Evolutionary conservation across 2,329 filamentous ascomycete species (phyloP).

Genomic region (Colletotrichum limetticola): DNA sequence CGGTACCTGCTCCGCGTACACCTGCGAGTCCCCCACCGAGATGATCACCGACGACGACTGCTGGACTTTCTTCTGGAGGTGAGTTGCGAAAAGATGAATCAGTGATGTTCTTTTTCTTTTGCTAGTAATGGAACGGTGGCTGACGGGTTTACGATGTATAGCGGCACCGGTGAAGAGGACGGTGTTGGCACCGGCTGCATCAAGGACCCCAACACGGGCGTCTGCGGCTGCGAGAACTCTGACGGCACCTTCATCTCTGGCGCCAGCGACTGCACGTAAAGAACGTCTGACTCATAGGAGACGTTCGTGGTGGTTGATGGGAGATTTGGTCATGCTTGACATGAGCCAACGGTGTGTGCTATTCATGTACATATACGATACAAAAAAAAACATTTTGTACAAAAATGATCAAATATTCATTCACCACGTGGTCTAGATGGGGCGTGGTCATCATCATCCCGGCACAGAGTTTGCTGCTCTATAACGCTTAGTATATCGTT

Average conservation of each 20-base stretch:
- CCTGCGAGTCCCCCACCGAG: conserved; percentile 18
- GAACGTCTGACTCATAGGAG: neutral
- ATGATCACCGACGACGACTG: conserved; percentile 26
- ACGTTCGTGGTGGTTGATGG: neutral
- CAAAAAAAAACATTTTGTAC: neutral
- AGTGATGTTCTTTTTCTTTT: neutral
- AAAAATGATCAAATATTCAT: neutral
- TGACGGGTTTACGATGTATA: neutral
- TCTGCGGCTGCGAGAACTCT: conserved; percentile 32
- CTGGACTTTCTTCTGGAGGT: conserved; percentile 35
- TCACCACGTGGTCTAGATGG: neutral
- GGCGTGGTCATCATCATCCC: neutral
- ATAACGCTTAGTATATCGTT: neutral
- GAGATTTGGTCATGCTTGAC: neutral
- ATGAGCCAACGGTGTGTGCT: neutral
- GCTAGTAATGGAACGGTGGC: neutral
- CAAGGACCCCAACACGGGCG: conserved; percentile 30
- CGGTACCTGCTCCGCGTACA: conserved; percentile 32
- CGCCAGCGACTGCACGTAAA: conserved; percentile 17
- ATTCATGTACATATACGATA: neutral
- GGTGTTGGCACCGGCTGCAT: conserved; percentile 24
- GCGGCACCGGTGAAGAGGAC: conserved; percentile 1
- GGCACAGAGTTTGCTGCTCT: neutral
- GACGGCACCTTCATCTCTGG: conserved; percentile 28
- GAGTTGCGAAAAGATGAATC: neutral